Percentiles rank a stretch among this genome's conserved stretches.
Conservation (phyloP, 2,329 filamentous ascomycete species). For the Stylonectria norvegica region DNA sequence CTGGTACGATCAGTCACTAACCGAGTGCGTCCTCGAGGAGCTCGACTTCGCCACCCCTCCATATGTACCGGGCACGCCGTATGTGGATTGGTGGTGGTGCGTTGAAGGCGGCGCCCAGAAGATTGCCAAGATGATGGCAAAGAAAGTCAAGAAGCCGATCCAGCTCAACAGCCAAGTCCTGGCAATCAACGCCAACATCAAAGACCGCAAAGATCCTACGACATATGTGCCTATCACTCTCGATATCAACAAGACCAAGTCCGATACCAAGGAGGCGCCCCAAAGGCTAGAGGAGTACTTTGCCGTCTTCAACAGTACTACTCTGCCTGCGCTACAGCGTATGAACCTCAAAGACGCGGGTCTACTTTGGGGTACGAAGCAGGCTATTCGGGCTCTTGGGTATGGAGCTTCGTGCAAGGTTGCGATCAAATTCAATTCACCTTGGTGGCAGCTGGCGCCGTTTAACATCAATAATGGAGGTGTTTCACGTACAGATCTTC, state of each 20-base stretch:
- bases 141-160: constrained; percentile 3
- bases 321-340: constrained; percentile 12
- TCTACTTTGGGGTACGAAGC: constrained; percentile 27
- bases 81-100: constrained; percentile 18
- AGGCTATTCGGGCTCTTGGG: constrained; percentile 29
- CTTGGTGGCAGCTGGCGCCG: constrained; percentile 21
- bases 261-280: background rate
- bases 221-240: constrained; percentile 1
- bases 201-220: background rate
- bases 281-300: constrained; percentile 13
- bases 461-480: constrained; percentile 14
- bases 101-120: constrained; percentile 16
- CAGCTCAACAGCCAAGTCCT: constrained; percentile 12
- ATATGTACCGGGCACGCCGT: background rate
- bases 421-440: constrained; percentile 32
- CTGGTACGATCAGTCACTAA: constrained; percentile 22
- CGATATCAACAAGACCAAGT: constrained; percentile 1
- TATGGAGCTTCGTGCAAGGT: constrained; percentile 31
- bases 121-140: constrained; percentile 12
- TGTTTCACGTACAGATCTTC: constrained; percentile 24
- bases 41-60: constrained; percentile 14
- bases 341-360: constrained; percentile 24
- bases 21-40: constrained; percentile 16
- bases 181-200: constrained; percentile 12
- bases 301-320: constrained; percentile 19